Evolutionary conservation across 352 stramenopile species (phyloP).

Genomic region (Plasmopara halstedii): DNA sequence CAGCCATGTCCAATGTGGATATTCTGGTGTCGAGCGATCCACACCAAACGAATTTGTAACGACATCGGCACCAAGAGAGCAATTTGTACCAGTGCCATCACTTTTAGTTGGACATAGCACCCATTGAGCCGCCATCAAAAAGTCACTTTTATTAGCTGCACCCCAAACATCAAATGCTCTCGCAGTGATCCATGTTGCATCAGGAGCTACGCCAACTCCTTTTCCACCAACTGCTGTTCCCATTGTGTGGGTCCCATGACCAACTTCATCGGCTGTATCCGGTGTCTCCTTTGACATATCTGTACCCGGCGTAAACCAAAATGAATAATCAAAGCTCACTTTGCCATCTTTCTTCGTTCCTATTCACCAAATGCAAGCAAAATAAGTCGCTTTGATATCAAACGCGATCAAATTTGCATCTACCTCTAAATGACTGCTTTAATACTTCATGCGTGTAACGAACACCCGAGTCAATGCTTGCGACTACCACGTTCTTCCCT

Average conservation of each 20-base stretch:
- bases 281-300: constrained; percentile 47
- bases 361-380: constrained; percentile 4
- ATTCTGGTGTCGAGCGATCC: constrained; percentile 33
- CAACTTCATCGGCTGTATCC: constrained; percentile 57
- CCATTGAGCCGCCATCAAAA: constrained; percentile 58
- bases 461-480: constrained; percentile 66
- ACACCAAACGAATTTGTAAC: constrained; percentile 66
- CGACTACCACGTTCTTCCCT: constrained; percentile 42
- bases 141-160: constrained; percentile 58
- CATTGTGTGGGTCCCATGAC: constrained; percentile 65
- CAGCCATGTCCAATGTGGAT: constrained; percentile 48
- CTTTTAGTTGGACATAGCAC: constrained; percentile 54
- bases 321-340: constrained; percentile 57
- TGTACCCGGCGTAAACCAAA: constrained; percentile 51
- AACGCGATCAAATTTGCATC: not conserved
- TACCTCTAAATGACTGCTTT: constrained; percentile 38
- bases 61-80: constrained; percentile 48
- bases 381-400: not conserved
- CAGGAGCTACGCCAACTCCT: constrained; percentile 51
- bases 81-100: constrained; percentile 38
- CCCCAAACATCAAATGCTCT: constrained; percentile 54
- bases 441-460: constrained; percentile 60
- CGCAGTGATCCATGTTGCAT: constrained; percentile 62
- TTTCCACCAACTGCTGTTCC: constrained; percentile 42
- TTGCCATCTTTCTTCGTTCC: constrained; percentile 18